Evolutionary conservation across 805 yeast genomes (phyloP), one percentile per base, ranked within the genome.

Genomic region (Wickerhamiella australiensis): DNA sequence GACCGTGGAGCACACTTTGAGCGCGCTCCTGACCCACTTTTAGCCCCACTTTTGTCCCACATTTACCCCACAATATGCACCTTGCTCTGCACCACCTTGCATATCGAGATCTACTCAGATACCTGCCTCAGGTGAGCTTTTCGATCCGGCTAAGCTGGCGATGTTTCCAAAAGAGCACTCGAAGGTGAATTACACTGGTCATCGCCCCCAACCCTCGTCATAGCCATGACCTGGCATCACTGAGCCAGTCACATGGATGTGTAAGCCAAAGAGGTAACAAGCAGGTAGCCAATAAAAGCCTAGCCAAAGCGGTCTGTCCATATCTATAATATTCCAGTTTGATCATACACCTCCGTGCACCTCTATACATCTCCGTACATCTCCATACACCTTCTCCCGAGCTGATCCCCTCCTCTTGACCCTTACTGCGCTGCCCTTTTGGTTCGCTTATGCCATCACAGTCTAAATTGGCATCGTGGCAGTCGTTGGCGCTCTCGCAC

Each of bases 401-500:
- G n/a, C n/a, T n/a, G n/a, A n/a, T n/a, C n/a, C n/a, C n/a, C n/a
- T n/a, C n/a, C n/a, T n/a, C n/a, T n/a, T n/a, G n/a, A n/a, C n/a
- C n/a, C n/a, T n/a, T n/a, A n/a, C n/a, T n/a, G n/a, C n/a, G n/a
- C n/a, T n/a, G n/a, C n/a, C n/a, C n/a, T n/a, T n/a, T n/a, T n/a
- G n/a, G n/a, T n/a, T 33, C 25, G 44, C 44, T 41, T 41, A 41
- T 41, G 44, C 44, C 44, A 41, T 41, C 44, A 15, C 44, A 41
- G 21, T 41, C 44, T 4, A 41, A 41, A 41, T 20, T 41, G 44
- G 44, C 44, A 23, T 41, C 44, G 27, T 41, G 44, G 44, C 29
- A 22, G 21, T 11, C 29, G 7, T 13, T 20, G 20, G 44, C 44
- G 44, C 44, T 41, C 6, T 13, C 21, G 13, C 44, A 41, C 20